phyloP scores from a whole-genome alignment of 345 rosid genomes.

The Linum usitatissimum region DNA sequence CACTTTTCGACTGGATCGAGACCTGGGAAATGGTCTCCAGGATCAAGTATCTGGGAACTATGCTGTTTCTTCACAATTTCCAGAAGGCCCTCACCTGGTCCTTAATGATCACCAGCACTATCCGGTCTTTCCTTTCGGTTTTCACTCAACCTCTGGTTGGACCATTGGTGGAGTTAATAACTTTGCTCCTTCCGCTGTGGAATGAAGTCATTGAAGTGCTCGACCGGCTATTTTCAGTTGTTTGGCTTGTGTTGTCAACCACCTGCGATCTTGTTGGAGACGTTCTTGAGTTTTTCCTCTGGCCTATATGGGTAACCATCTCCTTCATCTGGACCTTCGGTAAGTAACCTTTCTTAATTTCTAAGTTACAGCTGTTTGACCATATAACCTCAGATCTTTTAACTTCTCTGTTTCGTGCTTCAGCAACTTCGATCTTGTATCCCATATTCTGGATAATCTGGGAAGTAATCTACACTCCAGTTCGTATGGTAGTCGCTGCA shows the following conservation, averaged over 20 bases:
- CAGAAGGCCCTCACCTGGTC: constrained; percentile 77
- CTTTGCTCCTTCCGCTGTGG: constrained; percentile 59
- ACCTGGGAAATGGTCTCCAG: constrained; percentile 97
- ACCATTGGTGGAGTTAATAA: constrained; percentile 37
- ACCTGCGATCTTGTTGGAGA: constrained; percentile 36
- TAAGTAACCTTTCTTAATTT: constrained; percentile 20
- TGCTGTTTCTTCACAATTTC: constrained; percentile 84
- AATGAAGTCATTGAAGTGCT: constrained; percentile 34
- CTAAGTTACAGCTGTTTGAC: background rate
- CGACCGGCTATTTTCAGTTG: constrained; percentile 37
- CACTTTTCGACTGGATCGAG: constrained; percentile 88
- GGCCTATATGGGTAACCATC: constrained; percentile 47
- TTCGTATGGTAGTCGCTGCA: constrained; percentile 46
- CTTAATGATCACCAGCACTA: constrained; percentile 38
- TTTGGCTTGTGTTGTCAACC: constrained; percentile 40
- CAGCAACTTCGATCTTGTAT: constrained; percentile 48
- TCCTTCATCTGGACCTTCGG: constrained; percentile 51
- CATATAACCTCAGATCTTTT: background rate
- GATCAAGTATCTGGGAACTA: constrained; percentile 93
- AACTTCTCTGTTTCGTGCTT: constrained; percentile 11
- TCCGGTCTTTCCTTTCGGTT: constrained; percentile 50
- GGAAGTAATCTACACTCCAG: constrained; percentile 60
- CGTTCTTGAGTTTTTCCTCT: constrained; percentile 38
- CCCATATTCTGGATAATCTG: constrained; percentile 55
- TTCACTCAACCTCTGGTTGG: constrained; percentile 47